A percentile compares a stretch with the other conserved stretches of the same genome.
These are phyloP conservation scores for Lachnellula arida DNA, from an alignment of 2,329 filamentous ascomycete species.

Conservation along the genomic window DNA sequence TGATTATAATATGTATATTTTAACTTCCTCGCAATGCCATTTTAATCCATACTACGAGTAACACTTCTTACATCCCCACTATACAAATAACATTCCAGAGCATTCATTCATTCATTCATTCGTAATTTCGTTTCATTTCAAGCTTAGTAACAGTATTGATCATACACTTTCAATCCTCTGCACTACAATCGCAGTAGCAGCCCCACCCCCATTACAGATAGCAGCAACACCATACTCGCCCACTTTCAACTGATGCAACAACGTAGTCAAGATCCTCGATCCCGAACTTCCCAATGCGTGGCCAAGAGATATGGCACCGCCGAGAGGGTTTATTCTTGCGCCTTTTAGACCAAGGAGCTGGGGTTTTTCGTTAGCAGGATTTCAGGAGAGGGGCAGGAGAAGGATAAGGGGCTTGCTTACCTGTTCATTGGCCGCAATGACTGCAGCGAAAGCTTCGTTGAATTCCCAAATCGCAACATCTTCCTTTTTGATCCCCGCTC, in stretches of 20 bases:
- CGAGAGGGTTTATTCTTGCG: conserved; percentile 79
- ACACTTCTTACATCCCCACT: too few relatives aligned
- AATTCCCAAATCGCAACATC: conserved; percentile 97
- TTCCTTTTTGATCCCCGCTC: conserved; percentile 85
- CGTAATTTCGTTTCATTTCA: too few relatives aligned
- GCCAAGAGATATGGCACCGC: conserved; percentile 86
- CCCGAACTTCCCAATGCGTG: conserved; percentile 93
- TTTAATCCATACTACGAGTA: too few relatives aligned
- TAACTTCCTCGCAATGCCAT: too few relatives aligned
- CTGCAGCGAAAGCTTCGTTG: conserved; percentile 95
- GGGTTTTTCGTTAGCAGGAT: conserved; percentile 5
- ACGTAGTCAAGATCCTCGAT: conserved; percentile 80
- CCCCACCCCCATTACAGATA: conserved; percentile 95
- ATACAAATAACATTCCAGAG: too few relatives aligned
- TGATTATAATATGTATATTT: too few relatives aligned
- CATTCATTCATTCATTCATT: not conserved
- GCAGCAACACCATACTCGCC: conserved; percentile 94
- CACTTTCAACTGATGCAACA: conserved; percentile 83
- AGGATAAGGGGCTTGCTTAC: conserved; percentile 36
- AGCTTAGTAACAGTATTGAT: not conserved
- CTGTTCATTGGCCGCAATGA: conserved; percentile 93
- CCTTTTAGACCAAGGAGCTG: conserved; percentile 62
- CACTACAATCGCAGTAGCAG: conserved; percentile 85
- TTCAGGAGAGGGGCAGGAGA: not conserved
- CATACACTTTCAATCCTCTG: conserved; percentile 61